Conservation (phyloP, 2,329 filamentous ascomycete genomes). For the Venturia asperata region DNA sequence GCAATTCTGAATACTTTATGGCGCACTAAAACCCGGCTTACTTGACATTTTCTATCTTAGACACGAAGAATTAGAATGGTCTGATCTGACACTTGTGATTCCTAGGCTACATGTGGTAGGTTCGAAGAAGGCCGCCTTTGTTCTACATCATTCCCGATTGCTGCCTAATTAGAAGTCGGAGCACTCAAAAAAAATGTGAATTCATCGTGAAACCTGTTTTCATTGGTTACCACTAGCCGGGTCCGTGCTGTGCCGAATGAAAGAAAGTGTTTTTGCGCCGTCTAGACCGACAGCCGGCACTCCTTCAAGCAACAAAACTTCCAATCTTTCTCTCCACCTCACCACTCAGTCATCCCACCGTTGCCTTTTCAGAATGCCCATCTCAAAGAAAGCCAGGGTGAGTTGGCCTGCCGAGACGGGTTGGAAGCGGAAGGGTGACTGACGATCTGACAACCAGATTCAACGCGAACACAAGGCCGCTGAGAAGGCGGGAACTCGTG, state of each 20-base stretch:
- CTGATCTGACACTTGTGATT: too few species aligned
- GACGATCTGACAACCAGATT: constrained; percentile 33
- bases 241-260: neutral
- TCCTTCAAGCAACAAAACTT: neutral
- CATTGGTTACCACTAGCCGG: neutral
- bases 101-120: too few species aligned
- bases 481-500: constrained; percentile 48
- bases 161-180: neutral
- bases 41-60: too few species aligned
- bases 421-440: neutral
- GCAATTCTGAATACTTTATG: too few species aligned
- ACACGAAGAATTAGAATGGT: too few species aligned
- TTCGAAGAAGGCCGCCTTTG: neutral
- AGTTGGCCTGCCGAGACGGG: neutral
- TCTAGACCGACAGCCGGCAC: neutral
- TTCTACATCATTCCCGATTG: neutral
- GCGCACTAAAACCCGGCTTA: too few species aligned
- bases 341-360: neutral
- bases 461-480: constrained; percentile 49
- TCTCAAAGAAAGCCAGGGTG: constrained; percentile 44
- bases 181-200: neutral
- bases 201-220: neutral
- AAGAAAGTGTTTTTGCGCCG: neutral
- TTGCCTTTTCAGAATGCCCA: constrained; percentile 35
- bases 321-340: neutral